Percentiles rank a stretch among this genome's conserved stretches.
Conservation (phyloP, 1,284 basidiomycete genomes). For the Stygiomarasmius scandens region DNA sequence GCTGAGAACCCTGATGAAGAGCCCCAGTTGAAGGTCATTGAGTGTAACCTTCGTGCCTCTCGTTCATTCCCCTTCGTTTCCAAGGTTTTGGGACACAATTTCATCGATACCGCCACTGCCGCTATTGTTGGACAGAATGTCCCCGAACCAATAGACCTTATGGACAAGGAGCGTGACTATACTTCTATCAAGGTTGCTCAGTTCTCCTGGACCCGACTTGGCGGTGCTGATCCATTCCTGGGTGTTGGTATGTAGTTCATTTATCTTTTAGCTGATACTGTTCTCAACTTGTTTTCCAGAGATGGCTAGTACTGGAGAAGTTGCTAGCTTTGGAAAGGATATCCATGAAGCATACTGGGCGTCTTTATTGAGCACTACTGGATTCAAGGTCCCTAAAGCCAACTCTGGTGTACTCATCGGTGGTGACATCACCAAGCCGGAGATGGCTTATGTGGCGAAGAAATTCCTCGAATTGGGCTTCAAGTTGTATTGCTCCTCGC, state of each 20-base stretch:
- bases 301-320: constrained; percentile 99
- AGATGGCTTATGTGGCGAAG: constrained; percentile 82
- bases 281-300: constrained; percentile 47
- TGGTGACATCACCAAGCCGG: constrained; percentile 81
- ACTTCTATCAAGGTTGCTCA: constrained; percentile 97
- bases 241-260: constrained; percentile 76
- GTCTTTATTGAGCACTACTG: constrained; percentile 84
- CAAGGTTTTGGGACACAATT: constrained; percentile 96
- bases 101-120: constrained; percentile 92
- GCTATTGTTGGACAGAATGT: constrained; percentile 92
- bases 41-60: constrained; percentile 97
- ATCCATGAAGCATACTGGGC: constrained; percentile 98
- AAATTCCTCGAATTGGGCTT: constrained; percentile 81
- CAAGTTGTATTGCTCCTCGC: constrained; percentile 89
- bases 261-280: background rate
- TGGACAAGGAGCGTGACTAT: constrained; percentile 91
- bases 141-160: constrained; percentile 91
- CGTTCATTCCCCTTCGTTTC: constrained; percentile 99
- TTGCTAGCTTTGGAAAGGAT: constrained; percentile 95
- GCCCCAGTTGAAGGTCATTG: constrained; percentile 92
- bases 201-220: constrained; percentile 97
- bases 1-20: constrained; percentile 55
- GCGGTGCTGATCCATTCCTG: constrained; percentile 95
- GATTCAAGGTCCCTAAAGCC: constrained; percentile 86
- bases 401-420: constrained; percentile 87